These are phyloP conservation scores for Quercus dentata DNA, from an alignment of 306 rosid genomes.

Conservation along the genomic window DNA sequence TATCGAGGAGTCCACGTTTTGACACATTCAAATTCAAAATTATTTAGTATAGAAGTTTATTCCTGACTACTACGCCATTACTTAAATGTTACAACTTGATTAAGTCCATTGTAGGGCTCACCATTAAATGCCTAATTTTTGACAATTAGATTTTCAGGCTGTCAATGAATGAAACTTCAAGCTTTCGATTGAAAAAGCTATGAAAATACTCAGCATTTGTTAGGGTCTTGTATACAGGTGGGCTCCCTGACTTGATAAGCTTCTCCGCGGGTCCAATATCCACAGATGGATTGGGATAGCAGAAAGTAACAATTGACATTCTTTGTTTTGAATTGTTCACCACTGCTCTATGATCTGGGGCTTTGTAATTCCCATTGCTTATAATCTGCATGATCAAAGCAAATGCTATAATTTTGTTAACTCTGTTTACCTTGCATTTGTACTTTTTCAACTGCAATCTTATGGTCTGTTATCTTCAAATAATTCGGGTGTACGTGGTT, in stretches of 20 bases:
- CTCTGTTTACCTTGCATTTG: background rate
- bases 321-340: slow-evolving; percentile 40
- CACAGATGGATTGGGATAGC: slow-evolving; percentile 26
- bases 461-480: too few relatives aligned
- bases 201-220: slow-evolving; percentile 36
- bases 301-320: slow-evolving; percentile 40
- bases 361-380: slow-evolving; percentile 50
- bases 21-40: too few relatives aligned
- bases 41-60: too few relatives aligned
- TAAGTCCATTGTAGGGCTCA: too few relatives aligned
- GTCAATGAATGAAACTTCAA: slow-evolving; percentile 40
- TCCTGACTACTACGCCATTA: too few relatives aligned
- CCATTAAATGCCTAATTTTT: background rate
- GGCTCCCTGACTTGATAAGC: slow-evolving; percentile 24
- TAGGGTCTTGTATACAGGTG: slow-evolving; percentile 30
- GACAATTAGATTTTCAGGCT: slow-evolving; percentile 22
- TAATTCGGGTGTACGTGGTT: too few relatives aligned
- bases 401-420: background rate
- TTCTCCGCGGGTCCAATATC: slow-evolving; percentile 32
- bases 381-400: slow-evolving; percentile 28
- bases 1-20: too few relatives aligned
- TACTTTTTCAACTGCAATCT: background rate
- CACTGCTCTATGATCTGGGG: slow-evolving; percentile 48
- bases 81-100: too few relatives aligned
- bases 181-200: slow-evolving; percentile 32